phyloP scores from a whole-genome alignment of 2,329 filamentous ascomycete genomes.

The Fusarium acutatum region DNA sequence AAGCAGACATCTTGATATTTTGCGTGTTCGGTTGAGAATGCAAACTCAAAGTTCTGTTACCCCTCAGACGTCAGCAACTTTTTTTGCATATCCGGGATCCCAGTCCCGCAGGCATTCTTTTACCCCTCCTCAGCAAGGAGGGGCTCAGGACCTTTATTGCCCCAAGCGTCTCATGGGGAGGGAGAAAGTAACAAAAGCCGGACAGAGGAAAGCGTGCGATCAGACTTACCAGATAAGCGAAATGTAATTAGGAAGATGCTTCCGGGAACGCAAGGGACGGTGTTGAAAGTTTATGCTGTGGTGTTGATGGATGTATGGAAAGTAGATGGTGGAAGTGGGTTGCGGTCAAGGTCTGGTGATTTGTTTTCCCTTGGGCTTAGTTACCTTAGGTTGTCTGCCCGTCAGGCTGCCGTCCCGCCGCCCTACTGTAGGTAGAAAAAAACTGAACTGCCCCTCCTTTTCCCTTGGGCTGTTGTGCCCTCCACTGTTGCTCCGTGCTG shows the following conservation, averaged over 20 bases:
- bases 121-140: slow-evolving; percentile 32
- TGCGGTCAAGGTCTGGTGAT: slow-evolving; percentile 41
- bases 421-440: not conserved
- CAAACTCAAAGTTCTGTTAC: slow-evolving; percentile 13
- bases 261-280: slow-evolving; percentile 5
- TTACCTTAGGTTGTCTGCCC: not conserved
- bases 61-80: slow-evolving; percentile 32
- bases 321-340: slow-evolving; percentile 32
- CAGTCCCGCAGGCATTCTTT: slow-evolving; percentile 33
- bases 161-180: slow-evolving; percentile 3
- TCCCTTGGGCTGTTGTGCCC: slow-evolving; percentile 25
- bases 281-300: slow-evolving; percentile 17
- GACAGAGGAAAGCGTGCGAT: not conserved
- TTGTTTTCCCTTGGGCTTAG: slow-evolving; percentile 32
- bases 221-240: slow-evolving; percentile 34
- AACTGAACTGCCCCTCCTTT: slow-evolving; percentile 40
- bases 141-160: slow-evolving; percentile 27
- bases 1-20: slow-evolving; percentile 55
- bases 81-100: slow-evolving; percentile 9
- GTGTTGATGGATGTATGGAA: slow-evolving; percentile 19
- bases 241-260: slow-evolving; percentile 19
- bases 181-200: not conserved
- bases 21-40: slow-evolving; percentile 21
- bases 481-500: slow-evolving; percentile 11
- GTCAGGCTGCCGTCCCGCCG: slow-evolving; percentile 33